Evolutionary conservation across 2,329 filamentous ascomycete genomes (phyloP).

Genomic region (Colletotrichum liriopes): DNA sequence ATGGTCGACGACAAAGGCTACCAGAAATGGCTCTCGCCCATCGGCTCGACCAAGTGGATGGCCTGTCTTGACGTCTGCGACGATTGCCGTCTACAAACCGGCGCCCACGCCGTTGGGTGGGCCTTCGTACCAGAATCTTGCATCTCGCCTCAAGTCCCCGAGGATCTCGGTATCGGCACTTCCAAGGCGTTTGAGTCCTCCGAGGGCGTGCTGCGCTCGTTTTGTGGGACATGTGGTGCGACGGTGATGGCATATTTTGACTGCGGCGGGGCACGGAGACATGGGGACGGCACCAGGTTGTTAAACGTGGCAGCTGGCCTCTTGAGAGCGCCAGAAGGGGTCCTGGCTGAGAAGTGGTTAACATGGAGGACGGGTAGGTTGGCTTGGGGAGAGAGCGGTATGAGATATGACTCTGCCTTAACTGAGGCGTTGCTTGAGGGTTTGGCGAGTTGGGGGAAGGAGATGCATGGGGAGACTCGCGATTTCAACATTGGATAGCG

Average conservation of each 20-base stretch:
- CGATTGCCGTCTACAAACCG: constrained; percentile 61
- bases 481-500: constrained; percentile 24
- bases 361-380: constrained; percentile 59
- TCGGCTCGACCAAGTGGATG: constrained; percentile 59
- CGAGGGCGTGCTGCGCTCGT: constrained; percentile 56
- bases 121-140: constrained; percentile 56
- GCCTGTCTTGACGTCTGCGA: constrained; percentile 59
- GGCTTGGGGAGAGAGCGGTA: constrained; percentile 53
- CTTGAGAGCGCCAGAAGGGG: constrained; percentile 61
- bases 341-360: constrained; percentile 62
- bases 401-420: constrained; percentile 56
- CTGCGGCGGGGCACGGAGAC: constrained; percentile 49
- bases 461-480: constrained; percentile 52
- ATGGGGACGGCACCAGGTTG: constrained; percentile 44
- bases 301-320: constrained; percentile 62
- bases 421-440: constrained; percentile 54
- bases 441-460: constrained; percentile 55
- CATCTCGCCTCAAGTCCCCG: constrained; percentile 55
- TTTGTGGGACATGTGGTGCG: constrained; percentile 64
- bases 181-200: constrained; percentile 60
- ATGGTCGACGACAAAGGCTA: constrained; percentile 50
- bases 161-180: constrained; percentile 59
- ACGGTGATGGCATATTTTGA: constrained; percentile 52
- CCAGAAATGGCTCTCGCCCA: constrained; percentile 54
- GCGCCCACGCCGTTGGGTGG: constrained; percentile 61